These are phyloP conservation scores for Aspergillus mulundensis DNA, from an alignment of 495 filamentous ascomycete species.

Conservation along the genomic window DNA sequence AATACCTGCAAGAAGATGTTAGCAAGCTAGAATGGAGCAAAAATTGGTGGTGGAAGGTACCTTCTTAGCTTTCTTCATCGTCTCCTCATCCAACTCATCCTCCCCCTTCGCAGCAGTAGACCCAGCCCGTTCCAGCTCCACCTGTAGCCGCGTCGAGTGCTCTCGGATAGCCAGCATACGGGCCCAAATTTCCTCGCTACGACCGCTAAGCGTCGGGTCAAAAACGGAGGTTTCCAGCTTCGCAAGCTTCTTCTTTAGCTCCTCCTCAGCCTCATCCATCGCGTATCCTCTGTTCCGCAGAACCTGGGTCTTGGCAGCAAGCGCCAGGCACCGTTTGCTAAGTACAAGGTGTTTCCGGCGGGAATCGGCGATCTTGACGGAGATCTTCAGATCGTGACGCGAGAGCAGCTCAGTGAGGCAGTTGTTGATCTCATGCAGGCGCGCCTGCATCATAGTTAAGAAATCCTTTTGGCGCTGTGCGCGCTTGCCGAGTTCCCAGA, in stretches of 20 bases:
- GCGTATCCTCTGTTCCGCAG: slow-evolving; percentile 89
- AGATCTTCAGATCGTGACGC: slow-evolving; percentile 76
- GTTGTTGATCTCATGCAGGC: slow-evolving; percentile 90
- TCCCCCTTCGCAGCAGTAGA: slow-evolving; percentile 40
- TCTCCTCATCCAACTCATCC: slow-evolving; percentile 68
- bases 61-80: slow-evolving; percentile 78
- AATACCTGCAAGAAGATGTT: slow-evolving; percentile 59
- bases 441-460: slow-evolving; percentile 65
- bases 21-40: background rate
- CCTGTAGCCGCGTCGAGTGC: slow-evolving; percentile 70
- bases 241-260: slow-evolving; percentile 77
- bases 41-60: slow-evolving; percentile 36
- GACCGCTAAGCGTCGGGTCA: slow-evolving; percentile 78
- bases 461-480: slow-evolving; percentile 72
- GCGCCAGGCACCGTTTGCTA: slow-evolving; percentile 72
- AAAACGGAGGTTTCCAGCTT: slow-evolving; percentile 69
- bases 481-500: slow-evolving; percentile 68
- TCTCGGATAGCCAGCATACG: slow-evolving; percentile 82
- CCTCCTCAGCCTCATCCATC: slow-evolving; percentile 86
- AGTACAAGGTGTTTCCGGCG: slow-evolving; percentile 74
- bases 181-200: slow-evolving; percentile 95
- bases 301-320: slow-evolving; percentile 90
- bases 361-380: slow-evolving; percentile 73
- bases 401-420: slow-evolving; percentile 73
- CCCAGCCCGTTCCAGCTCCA: slow-evolving; percentile 68